Percentiles rank a stretch among this genome's conserved stretches.
phyloP scores from a whole-genome alignment of 1,284 basidiomycete genomes.

The Lignosus rhinocerotis region DNA sequence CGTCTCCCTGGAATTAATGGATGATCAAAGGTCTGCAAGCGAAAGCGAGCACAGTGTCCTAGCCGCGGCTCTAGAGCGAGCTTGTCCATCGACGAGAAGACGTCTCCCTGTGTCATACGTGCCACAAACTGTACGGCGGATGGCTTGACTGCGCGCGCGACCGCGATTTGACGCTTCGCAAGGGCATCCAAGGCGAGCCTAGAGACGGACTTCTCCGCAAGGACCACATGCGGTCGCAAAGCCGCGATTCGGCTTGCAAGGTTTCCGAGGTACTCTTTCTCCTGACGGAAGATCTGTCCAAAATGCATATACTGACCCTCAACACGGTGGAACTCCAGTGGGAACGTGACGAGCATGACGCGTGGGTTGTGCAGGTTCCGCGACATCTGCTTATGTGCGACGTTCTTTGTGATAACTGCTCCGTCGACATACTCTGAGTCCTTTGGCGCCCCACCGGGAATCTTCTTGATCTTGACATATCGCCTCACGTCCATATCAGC shows the following conservation, averaged over 20 bases:
- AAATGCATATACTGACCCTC: slow-evolving; percentile 96
- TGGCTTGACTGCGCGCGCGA: slow-evolving; percentile 88
- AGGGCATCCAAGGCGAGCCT: slow-evolving; percentile 91
- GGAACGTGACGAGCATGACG: slow-evolving; percentile 95
- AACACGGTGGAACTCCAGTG: slow-evolving; percentile 92
- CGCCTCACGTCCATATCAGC: slow-evolving; percentile 94
- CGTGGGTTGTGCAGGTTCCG: slow-evolving; percentile 76
- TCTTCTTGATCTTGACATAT: slow-evolving; percentile 98
- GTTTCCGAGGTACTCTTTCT: slow-evolving; percentile 92
- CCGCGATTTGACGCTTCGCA: slow-evolving; percentile 84
- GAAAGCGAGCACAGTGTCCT: slow-evolving; percentile 88
- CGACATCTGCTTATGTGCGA: slow-evolving; percentile 91
- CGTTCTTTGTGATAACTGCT: slow-evolving; percentile 97
- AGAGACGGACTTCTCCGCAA: slow-evolving; percentile 93
- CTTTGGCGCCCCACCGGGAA: slow-evolving; percentile 88
- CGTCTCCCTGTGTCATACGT: slow-evolving; percentile 92
- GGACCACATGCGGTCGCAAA: slow-evolving; percentile 88
- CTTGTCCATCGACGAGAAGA: slow-evolving; percentile 95
- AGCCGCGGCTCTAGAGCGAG: slow-evolving; percentile 88
- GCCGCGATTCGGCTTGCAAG: slow-evolving; percentile 89
- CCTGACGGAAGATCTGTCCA: slow-evolving; percentile 90
- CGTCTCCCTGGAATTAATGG: slow-evolving; percentile 85
- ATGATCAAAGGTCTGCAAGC: slow-evolving; percentile 94
- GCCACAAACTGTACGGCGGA: slow-evolving; percentile 88
- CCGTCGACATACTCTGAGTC: slow-evolving; percentile 98